Conservation (phyloP, 148 eudicot species). For the Camellia lanceoleosa region DNA sequence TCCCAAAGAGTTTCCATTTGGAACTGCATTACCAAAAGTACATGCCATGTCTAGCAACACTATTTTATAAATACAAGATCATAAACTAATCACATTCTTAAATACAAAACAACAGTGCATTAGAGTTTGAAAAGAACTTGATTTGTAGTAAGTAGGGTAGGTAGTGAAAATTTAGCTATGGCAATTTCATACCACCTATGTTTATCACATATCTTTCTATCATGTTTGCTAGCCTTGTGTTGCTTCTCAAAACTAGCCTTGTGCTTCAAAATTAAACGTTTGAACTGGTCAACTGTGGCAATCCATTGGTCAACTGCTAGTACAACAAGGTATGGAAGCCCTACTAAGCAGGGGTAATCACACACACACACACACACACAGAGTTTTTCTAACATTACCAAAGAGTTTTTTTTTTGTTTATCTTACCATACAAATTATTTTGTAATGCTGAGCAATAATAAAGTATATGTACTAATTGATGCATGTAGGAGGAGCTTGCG, state of each 20-base stretch:
- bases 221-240: conserved; percentile 8
- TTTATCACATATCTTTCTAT: conserved; percentile 11
- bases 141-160: too few species aligned
- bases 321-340: conserved; percentile 48
- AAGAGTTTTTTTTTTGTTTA: too few species aligned
- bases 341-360: conserved; percentile 35
- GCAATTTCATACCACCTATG: background rate
- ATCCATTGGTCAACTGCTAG: conserved; percentile 35
- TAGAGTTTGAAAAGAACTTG: too few species aligned
- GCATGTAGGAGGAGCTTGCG: conserved; percentile 47
- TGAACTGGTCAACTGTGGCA: conserved; percentile 25
- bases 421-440: background rate
- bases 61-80: background rate
- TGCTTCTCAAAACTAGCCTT: conserved; percentile 14
- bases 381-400: background rate
- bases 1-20: too few species aligned
- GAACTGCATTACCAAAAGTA: too few species aligned
- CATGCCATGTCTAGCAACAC: too few species aligned
- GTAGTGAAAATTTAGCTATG: background rate
- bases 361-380: too few species aligned
- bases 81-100: too few species aligned
- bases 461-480: too few species aligned
- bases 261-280: conserved; percentile 22
- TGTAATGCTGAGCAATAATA: background rate
- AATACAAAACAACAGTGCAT: too few species aligned